Base-by-base conservation (phyloP, 495 filamentous ascomycete genomes). In the Stereocaulon alpinum region DNA sequence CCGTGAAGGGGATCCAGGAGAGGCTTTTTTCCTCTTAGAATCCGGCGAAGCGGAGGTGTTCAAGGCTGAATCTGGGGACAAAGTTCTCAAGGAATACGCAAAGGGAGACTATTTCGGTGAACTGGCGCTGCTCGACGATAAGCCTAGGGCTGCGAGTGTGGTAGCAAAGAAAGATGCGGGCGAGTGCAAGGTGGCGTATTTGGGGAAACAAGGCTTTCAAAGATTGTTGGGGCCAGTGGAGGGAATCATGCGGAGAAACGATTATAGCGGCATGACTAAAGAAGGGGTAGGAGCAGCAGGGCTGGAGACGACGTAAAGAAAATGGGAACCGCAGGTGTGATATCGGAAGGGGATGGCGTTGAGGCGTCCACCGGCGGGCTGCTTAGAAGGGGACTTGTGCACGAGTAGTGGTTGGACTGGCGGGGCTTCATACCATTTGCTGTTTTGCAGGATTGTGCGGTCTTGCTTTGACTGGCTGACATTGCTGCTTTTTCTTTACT, bases 91-190 rank as follows among this genome's bases (percentile, higher is more conserved):
- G 68, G 73, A 76, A 41, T 96, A 96, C 69, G 74, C 75, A 56
- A 93, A 95, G 69, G 93, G 93, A 10, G 94, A 96, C 67, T 98
- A 94, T 75, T 98, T 98, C 70, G 93, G 93, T 47, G 93, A 98
- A 71, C 75, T 97, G 58, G 93, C 93, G 10, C 73, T 98, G 66
- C 74, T 97, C 63, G 92, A 98, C 64, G 92, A 98, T 65, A 86
- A 87, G 59, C 93, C 93, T 0, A 84, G 93, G 53, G 91, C 91
- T n/a, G 93, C 93, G 3, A 95, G 85, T 66, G 86, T 98, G 53
- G 75, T 91, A 24, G 85, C 86, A 52, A 79, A 78, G 64, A 89
- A 85, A 0, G 73, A 79, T 12, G 61, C 78, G 63, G 64, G 61
- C 14, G 87, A 88, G 63, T 88, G 95, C 67, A 97, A 96, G 74